Percentiles rank a stretch among this genome's conserved stretches.
These are phyloP conservation scores for Globisporangium mamillatum DNA, from an alignment of 352 stramenopile species.

Conservation along the genomic window DNA sequence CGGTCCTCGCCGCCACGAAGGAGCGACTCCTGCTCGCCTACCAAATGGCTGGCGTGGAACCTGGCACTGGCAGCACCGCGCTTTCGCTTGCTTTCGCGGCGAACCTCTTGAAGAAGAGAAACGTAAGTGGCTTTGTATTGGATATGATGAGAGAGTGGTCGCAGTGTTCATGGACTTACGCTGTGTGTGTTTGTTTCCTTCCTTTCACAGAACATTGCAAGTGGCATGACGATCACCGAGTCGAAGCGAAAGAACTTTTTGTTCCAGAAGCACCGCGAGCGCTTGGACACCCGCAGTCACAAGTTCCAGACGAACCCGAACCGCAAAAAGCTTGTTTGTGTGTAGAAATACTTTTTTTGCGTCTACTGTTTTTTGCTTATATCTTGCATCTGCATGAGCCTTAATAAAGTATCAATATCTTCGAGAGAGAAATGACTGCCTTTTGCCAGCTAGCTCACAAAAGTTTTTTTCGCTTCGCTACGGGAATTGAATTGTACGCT, in stretches of 20 bases:
- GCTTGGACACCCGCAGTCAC: slow-evolving; percentile 78
- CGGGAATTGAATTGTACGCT: slow-evolving; percentile 3
- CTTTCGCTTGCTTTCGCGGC: slow-evolving; percentile 78
- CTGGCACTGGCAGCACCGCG: slow-evolving; percentile 48
- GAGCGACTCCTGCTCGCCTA: slow-evolving; percentile 76
- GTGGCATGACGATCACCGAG: slow-evolving; percentile 71
- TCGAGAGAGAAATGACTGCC: slow-evolving; percentile 7
- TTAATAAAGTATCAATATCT: slow-evolving; percentile 17
- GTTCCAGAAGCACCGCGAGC: slow-evolving; percentile 78
- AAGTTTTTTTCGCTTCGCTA: slow-evolving; percentile 21
- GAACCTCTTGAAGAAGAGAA: slow-evolving; percentile 79
- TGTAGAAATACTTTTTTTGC: slow-evolving; percentile 43
- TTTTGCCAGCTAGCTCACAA: slow-evolving; percentile 8
- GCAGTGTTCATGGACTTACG: not conserved
- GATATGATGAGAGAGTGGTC: not conserved
- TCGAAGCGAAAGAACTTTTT: slow-evolving; percentile 64
- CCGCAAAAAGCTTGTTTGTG: slow-evolving; percentile 65
- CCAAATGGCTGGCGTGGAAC: slow-evolving; percentile 66
- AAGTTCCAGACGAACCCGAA: slow-evolving; percentile 87
- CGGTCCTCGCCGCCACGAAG: slow-evolving; percentile 76
- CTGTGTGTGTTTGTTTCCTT: slow-evolving; percentile 5
- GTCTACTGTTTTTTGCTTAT: slow-evolving; percentile 6
- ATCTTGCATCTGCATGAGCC: slow-evolving; percentile 9
- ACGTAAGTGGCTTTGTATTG: slow-evolving; percentile 31
- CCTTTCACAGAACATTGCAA: slow-evolving; percentile 60